phyloP scores from a whole-genome alignment of 2,329 filamentous ascomycete genomes.

The Ascochyta fabae region DNA sequence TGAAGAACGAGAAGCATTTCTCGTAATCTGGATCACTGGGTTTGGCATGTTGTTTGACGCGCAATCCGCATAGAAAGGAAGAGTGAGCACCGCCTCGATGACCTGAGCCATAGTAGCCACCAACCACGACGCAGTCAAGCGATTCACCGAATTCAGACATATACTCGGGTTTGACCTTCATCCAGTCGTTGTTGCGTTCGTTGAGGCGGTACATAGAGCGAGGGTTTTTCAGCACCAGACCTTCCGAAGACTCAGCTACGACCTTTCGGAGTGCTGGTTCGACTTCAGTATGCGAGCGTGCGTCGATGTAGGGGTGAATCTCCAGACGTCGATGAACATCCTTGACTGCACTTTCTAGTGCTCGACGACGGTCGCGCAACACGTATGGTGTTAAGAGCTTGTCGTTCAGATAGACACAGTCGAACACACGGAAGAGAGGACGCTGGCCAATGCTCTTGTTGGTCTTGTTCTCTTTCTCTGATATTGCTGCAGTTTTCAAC shows the following conservation, averaged over 20 bases:
- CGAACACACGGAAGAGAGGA: slow-evolving; percentile 85
- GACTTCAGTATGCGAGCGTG: slow-evolving; percentile 72
- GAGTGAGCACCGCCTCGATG: slow-evolving; percentile 81
- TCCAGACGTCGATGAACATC: slow-evolving; percentile 79
- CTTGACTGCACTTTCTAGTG: slow-evolving; percentile 73
- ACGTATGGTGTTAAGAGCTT: slow-evolving; percentile 80
- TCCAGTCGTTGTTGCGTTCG: slow-evolving; percentile 92
- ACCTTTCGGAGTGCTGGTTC: slow-evolving; percentile 81
- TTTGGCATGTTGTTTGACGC: slow-evolving; percentile 73
- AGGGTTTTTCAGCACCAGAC: slow-evolving; percentile 92
- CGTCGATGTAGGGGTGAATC: slow-evolving; percentile 74
- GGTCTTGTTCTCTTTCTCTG: slow-evolving; percentile 77
- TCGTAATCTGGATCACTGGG: slow-evolving; percentile 63
- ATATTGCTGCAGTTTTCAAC: slow-evolving; percentile 86
- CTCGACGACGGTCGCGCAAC: slow-evolving; percentile 77
- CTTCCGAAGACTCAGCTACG: slow-evolving; percentile 85
- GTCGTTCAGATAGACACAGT: slow-evolving; percentile 88
- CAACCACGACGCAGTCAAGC: slow-evolving; percentile 86
- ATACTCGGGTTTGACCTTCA: slow-evolving; percentile 98
- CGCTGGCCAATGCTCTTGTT: slow-evolving; percentile 64
- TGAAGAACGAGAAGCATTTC: slow-evolving; percentile 94
- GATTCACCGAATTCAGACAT: slow-evolving; percentile 96
- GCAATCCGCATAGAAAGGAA: slow-evolving; percentile 88
- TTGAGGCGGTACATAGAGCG: slow-evolving; percentile 85
- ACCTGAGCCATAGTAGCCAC: slow-evolving; percentile 91